Evolutionary conservation across 352 stramenopile genomes (phyloP).

Genomic region (Pythium angustatum): DNA sequence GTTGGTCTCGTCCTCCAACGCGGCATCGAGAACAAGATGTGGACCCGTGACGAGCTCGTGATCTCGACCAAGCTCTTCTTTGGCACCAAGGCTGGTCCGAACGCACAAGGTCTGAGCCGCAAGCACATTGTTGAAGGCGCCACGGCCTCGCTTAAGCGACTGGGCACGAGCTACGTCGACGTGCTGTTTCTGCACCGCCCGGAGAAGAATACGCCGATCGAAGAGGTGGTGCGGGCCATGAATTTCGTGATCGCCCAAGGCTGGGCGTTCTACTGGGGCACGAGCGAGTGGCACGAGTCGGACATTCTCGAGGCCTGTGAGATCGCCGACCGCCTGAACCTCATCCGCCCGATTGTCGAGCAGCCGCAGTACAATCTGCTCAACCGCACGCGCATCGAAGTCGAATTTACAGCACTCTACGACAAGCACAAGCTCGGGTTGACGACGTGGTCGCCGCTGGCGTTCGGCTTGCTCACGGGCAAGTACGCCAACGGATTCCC

Average conservation of each 20-base stretch:
- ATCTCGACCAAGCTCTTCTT: conserved; percentile 64
- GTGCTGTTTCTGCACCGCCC: conserved; percentile 37
- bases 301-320: conserved; percentile 46
- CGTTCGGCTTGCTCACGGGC: conserved; percentile 28
- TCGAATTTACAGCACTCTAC: conserved; percentile 41
- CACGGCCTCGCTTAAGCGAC: conserved; percentile 41
- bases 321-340: conserved; percentile 28
- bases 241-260: conserved; percentile 34
- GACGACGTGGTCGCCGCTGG: conserved; percentile 19
- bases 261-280: conserved; percentile 40
- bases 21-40: conserved; percentile 25
- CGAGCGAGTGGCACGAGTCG: conserved; percentile 42
- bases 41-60: conserved; percentile 48
- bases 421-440: conserved; percentile 39
- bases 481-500: background rate
- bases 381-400: conserved; percentile 40
- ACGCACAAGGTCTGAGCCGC: conserved; percentile 33
- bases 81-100: conserved; percentile 26
- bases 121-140: conserved; percentile 55
- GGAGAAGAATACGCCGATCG: conserved; percentile 32
- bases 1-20: conserved; percentile 34
- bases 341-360: conserved; percentile 35
- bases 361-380: conserved; percentile 60
- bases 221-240: conserved; percentile 50
- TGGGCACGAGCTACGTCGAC: conserved; percentile 44